Evolutionary conservation across 805 yeast species (phyloP), one percentile per base, ranked within the genome.

Genomic region (Myxozyma udenii): DNA sequence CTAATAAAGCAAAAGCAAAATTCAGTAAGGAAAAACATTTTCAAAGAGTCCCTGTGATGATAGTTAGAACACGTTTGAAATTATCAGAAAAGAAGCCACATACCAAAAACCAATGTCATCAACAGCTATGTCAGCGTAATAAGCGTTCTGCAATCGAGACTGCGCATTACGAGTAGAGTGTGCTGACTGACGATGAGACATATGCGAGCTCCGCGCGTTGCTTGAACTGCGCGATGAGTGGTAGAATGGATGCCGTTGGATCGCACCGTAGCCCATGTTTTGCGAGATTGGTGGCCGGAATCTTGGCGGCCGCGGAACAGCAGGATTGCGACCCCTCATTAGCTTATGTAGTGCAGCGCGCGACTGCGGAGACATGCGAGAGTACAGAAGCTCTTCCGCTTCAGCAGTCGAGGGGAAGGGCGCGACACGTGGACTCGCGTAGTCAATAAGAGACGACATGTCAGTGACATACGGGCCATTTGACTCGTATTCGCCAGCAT

Each of bases 211-310:
- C 24, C 48, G 48, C 28, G 48, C 48, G 25, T 38, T 47, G 33
- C 48, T 32, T 12, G 48, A 42, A 21, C 51, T 46, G 24, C 45
- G 37, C 12, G 45, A 23, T 19, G 43, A 37, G 25, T 49, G 46
- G 46, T 55, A 55, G 43, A 55, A 55, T 1, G 60, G 60, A 30
- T 55, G 60, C 4, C 60, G 58, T 28, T 46, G 50, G 25, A 55
- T 55, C 6, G 60, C 58, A 21, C 60, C 60, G 40, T 55, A 55
- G 19, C 60, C 60, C 60, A 55, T 55, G 41, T 55, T 55, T 44
- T 55, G 60, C 24, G 60, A 55, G 26, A 55, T 53, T 19, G 60
- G 60, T 24, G 57, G 57, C 7, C 60, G 50, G 44, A 55, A 55
- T 6, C 60, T 47, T 5, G 54, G 58, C 18, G 58, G 60, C 36